phyloP scores from a whole-genome alignment of 805 yeast species.

The Candida anglica region DNA sequence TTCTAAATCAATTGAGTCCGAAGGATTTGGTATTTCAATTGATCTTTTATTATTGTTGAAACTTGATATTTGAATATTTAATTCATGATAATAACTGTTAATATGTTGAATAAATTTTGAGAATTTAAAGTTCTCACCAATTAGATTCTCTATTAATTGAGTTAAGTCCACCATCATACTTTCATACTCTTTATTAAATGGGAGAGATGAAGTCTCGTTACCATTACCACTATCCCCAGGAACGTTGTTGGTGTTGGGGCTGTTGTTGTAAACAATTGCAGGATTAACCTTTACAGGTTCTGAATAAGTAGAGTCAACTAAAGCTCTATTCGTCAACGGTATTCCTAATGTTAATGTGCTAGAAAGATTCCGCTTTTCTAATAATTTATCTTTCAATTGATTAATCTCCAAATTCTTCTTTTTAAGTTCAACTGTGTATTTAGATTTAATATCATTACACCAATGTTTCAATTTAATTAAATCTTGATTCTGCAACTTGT shows the following conservation, averaged over 20 bases:
- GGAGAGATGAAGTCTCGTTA: constrained; percentile 2
- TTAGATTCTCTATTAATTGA: constrained; percentile 30
- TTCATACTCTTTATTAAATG: constrained; percentile 25
- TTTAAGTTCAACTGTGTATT: constrained; percentile 33
- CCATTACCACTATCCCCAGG: constrained; percentile 6
- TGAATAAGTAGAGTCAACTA: too few species aligned
- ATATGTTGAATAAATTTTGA: constrained; percentile 24
- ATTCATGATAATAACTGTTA: constrained; percentile 21
- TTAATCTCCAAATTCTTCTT: constrained; percentile 28
- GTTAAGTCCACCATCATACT: constrained; percentile 29
- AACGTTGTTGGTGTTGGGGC: constrained; percentile 25
- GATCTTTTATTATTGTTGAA: constrained; percentile 8
- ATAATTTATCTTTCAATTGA: constrained; percentile 27
- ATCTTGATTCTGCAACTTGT: constrained; percentile 26
- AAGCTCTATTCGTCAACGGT: constrained; percentile 10
- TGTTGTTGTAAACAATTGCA: constrained; percentile 25
- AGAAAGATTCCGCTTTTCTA: constrained; percentile 30
- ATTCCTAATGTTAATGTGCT: constrained; percentile 24
- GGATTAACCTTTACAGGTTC: constrained; percentile 12
- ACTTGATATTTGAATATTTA: constrained; percentile 23
- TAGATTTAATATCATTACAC: constrained; percentile 25
- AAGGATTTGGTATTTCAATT: constrained; percentile 24
- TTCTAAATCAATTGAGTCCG: constrained; percentile 24
- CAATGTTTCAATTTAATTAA: constrained; percentile 22
- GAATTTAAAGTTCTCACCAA: constrained; percentile 34